These are phyloP conservation scores for Allantophomopsis cytisporea DNA, from an alignment of 2,329 filamentous ascomycete genomes.

Conservation along the genomic window DNA sequence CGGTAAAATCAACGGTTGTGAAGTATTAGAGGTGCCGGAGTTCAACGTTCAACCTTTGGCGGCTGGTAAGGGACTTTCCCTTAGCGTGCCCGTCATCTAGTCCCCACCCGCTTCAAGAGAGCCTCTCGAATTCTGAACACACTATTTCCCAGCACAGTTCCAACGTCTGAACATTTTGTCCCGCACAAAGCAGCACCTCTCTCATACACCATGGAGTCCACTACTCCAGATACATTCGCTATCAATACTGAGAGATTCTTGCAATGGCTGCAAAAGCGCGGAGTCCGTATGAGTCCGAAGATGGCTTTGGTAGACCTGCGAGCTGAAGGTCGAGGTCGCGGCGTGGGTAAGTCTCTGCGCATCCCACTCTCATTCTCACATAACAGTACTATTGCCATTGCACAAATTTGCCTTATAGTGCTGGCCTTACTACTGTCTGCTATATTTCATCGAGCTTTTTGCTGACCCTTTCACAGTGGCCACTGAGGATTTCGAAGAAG, in stretches of 20 bases:
- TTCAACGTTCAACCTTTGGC: no score
- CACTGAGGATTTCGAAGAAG: slow-evolving; percentile 37
- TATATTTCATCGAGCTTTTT: slow-evolving; percentile 1
- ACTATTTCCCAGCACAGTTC: no score
- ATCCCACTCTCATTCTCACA: slow-evolving; percentile 4
- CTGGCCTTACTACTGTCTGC: slow-evolving; percentile 1
- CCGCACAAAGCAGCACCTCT: no score
- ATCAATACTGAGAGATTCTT: slow-evolving; percentile 35
- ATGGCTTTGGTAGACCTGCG: slow-evolving; percentile 44
- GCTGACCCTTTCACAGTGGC: slow-evolving; percentile 33
- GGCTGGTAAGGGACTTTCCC: no score
- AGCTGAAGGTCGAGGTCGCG: slow-evolving; percentile 40
- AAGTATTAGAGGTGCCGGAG: no score
- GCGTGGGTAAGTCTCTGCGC: slow-evolving; percentile 38
- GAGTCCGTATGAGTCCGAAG: slow-evolving; percentile 40
- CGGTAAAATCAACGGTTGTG: no score
- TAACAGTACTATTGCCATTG: slow-evolving; percentile 1
- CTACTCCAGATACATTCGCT: slow-evolving; percentile 22
- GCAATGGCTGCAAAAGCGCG: slow-evolving; percentile 37
- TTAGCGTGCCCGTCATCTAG: no score
- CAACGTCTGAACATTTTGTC: no score
- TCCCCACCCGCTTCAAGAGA: no score
- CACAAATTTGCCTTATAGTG: slow-evolving; percentile 3
- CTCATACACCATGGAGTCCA: no score
- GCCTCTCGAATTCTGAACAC: no score